Base-by-base conservation (phyloP, 2,329 filamentous ascomycete genomes). In the Ophiobolus disseminans region DNA sequence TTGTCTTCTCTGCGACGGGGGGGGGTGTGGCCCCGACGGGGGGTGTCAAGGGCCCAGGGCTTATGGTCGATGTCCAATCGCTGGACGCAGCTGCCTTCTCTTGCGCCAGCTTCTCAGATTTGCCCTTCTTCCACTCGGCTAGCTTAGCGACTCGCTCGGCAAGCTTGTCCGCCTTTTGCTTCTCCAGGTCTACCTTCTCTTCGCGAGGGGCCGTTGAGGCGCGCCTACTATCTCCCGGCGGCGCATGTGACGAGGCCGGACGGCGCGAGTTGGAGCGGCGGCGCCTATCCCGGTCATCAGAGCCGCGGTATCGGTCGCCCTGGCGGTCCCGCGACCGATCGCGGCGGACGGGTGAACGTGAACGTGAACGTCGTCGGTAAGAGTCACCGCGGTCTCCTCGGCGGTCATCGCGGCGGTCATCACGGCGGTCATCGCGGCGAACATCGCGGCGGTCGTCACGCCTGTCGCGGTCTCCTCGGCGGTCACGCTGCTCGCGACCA, bases 101-200 rank as follows among this genome's bases (percentile, higher is more conserved):
- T 57, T 90, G 89, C 5, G 80, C 80, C 69, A 91, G 57, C 9
- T 60, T 57, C 53, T 63, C 56, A 14, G 56, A 60, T 22, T 59
- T 59, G 41, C 47, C 87, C 75, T 92, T 93, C 76, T 96, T 96
- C 92, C 91, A 96, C 48, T 90, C 89, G 70, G 93, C 90, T 21
- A 62, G 55, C 55, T 62, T 68, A 16, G 57, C 62, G 21, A 52
- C 56, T n/a, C 60, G 60, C 23, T 58, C 57, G 5, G 53, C 62
- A 37, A 59, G 58, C 45, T 69, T 60, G 28, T 66, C 62, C 43
- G 65, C 56, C 23, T 57, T 53, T 14, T 56, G 41, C 32, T 54
- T 62, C 52, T 60, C 61, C 35, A 60, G 34, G 78, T 84, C 65
- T 9, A 45, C 86, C 74, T 89, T 85, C 54, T 78, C 76, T 52